These are phyloP conservation scores for Phialemoniopsis sp. DNA, from an alignment of 2,329 filamentous ascomycete species.

Conservation along the genomic window DNA sequence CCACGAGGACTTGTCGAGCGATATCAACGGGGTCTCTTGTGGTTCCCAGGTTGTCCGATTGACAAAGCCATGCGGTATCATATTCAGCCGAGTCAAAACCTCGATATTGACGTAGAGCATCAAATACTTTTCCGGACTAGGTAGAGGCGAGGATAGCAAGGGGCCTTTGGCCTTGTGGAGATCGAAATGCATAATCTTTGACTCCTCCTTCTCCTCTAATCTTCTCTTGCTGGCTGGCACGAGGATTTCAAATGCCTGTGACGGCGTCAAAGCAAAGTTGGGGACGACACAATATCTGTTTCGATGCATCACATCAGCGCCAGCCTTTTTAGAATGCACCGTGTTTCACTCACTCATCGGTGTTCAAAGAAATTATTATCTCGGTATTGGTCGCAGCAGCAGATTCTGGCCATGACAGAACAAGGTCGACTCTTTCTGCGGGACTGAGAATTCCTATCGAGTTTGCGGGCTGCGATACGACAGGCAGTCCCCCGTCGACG, in stretches of 20 bases:
- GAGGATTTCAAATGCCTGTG: conserved; percentile 3
- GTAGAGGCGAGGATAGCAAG: conserved; percentile 3
- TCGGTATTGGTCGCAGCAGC: neutral
- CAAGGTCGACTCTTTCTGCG: conserved; percentile 13
- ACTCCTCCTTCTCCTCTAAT: neutral
- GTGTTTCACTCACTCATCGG: conserved; percentile 11
- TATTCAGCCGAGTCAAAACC: conserved; percentile 11
- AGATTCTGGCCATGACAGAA: conserved; percentile 10
- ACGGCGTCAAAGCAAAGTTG: conserved; percentile 9
- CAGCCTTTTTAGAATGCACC: neutral
- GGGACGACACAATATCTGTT: conserved; percentile 4
- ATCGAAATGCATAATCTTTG: conserved; percentile 1
- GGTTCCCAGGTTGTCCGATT: conserved; percentile 16
- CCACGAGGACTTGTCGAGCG: conserved; percentile 10
- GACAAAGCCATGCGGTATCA: conserved; percentile 13
- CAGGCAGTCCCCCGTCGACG: conserved; percentile 15
- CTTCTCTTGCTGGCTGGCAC: neutral
- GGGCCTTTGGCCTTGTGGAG: conserved; percentile 7
- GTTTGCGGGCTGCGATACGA: conserved; percentile 6
- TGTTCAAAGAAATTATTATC: conserved; percentile 11
- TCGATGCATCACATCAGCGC: neutral
- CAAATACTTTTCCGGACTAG: conserved; percentile 5
- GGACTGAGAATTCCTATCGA: conserved; percentile 14
- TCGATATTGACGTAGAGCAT: conserved; percentile 15
- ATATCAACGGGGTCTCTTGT: conserved; percentile 10